Base-by-base conservation (phyloP, 495 filamentous ascomycete species). In the Penicillium coffeae region DNA sequence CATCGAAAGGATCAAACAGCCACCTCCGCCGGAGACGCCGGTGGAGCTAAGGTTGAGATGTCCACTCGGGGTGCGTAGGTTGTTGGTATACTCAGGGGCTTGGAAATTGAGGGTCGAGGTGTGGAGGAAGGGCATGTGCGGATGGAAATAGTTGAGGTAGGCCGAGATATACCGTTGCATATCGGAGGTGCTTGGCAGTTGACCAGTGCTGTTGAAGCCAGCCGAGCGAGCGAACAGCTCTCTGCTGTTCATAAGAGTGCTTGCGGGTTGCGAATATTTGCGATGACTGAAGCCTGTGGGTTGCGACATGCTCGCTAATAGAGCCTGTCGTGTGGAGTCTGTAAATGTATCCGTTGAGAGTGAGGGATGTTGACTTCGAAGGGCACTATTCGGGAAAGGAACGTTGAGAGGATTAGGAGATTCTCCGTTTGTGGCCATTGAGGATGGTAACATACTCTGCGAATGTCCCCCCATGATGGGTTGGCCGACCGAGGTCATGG, bases 61-160 rank as follows among this genome's bases (percentile, higher is more conserved):
- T 22, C 75, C 74, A 47, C 73, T 75, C 3, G 74, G 65, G 1
- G 72, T 71, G 59, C 78, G 71, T 43, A 85, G 49, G 52, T 77
- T 79, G 52, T 72, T 80, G 21, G 82, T 78, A 54, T 81, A 86
- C 36, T 85, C 77, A 18, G 85, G 79, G 13, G 85, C 79, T 61
- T 96, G 89, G 71, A 98, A 96, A 30, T 90, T 87, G 40, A 98
- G 78, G 20, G 93, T 95, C 36, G 94, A 86, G 39, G 95, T 80
- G 69, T 97, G 93, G 48, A 96, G 65, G 65, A 98, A 96, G 16
- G 94, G 94, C 33, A 94, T 66, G 64, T 98, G 93, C 2, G 94
- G 93, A 60, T 96, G 94, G 56, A 95, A 95, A 63, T 91, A 95
- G 56, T 85, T 84, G 52, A 98, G 85, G 72, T 97, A 98, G 42